A percentile compares a stretch with the other conserved stretches of the same genome.
These are phyloP conservation scores for Phallus indusiatus DNA, from an alignment of 768 basidiomycete genomes.

Conservation along the genomic window DNA sequence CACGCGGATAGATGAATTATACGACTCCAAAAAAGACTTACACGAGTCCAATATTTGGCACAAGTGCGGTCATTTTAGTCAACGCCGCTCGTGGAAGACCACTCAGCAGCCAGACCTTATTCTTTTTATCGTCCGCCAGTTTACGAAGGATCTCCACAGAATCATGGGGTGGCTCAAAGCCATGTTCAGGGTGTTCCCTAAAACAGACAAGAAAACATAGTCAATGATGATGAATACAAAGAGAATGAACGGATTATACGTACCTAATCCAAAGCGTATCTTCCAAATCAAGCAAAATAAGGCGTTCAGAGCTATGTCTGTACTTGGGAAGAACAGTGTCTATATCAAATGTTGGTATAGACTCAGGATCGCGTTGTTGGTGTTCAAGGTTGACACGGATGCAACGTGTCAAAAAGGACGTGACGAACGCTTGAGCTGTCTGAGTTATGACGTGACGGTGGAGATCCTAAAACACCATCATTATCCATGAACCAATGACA, in stretches of 20 bases:
- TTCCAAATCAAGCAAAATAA: slow-evolving; percentile 72
- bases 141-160: slow-evolving; percentile 41
- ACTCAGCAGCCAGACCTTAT: slow-evolving; percentile 78
- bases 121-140: slow-evolving; percentile 53
- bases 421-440: slow-evolving; percentile 78
- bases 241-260: neutral
- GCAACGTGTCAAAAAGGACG: slow-evolving; percentile 66
- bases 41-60: slow-evolving; percentile 69
- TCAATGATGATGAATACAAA: neutral
- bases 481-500: neutral
- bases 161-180: slow-evolving; percentile 30
- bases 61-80: slow-evolving; percentile 48
- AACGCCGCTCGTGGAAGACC: slow-evolving; percentile 60
- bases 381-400: slow-evolving; percentile 68
- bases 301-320: slow-evolving; percentile 51
- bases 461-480: slow-evolving; percentile 37
- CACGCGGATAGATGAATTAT: neutral
- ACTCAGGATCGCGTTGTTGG: slow-evolving; percentile 25
- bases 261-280: slow-evolving; percentile 57
- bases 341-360: slow-evolving; percentile 34
- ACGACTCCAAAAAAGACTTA: slow-evolving; percentile 26
- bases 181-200: slow-evolving; percentile 40
- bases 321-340: slow-evolving; percentile 55
- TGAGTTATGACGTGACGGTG: slow-evolving; percentile 82
- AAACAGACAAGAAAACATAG: neutral